phyloP scores from a whole-genome alignment of 306 rosid species.

The Pterocarpus macrocarpus region DNA sequence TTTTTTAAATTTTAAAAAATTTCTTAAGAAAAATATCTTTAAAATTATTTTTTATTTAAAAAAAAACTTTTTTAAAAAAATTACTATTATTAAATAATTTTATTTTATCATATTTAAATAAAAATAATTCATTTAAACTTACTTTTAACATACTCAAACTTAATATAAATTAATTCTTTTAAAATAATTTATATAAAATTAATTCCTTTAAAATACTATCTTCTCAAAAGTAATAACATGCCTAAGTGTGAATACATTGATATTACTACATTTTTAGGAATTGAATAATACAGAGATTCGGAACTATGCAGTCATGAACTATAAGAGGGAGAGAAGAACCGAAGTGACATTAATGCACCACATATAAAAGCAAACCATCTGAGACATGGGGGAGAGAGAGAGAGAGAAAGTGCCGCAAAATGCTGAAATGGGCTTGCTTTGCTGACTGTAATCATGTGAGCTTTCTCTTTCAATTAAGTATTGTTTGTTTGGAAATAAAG shows the following conservation, averaged over 20 bases:
- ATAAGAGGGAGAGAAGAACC: conserved; percentile 7
- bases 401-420: conserved; percentile 52
- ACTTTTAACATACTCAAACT: too few species aligned
- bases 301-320: neutral
- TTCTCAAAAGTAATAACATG: neutral
- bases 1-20: too few species aligned
- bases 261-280: neutral
- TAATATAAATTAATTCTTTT: too few species aligned
- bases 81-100: too few species aligned
- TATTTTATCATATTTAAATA: too few species aligned
- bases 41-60: too few species aligned
- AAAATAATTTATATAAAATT: too few species aligned
- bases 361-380: neutral
- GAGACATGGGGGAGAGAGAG: too few species aligned
- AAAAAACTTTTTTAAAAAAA: too few species aligned
- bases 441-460: conserved; percentile 59
- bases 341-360: conserved; percentile 16
- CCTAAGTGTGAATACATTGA: neutral
- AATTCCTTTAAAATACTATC: too few species aligned
- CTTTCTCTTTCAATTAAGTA: conserved; percentile 51
- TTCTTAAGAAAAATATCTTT: too few species aligned
- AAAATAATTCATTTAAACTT: too few species aligned
- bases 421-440: conserved; percentile 63
- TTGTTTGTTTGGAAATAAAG: conserved; percentile 61
- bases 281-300: conserved; percentile 41